Percentiles rank a stretch among this genome's conserved stretches.
phyloP scores from a whole-genome alignment of 2,329 filamentous ascomycete species.

The Hymenoscyphus albidus region DNA sequence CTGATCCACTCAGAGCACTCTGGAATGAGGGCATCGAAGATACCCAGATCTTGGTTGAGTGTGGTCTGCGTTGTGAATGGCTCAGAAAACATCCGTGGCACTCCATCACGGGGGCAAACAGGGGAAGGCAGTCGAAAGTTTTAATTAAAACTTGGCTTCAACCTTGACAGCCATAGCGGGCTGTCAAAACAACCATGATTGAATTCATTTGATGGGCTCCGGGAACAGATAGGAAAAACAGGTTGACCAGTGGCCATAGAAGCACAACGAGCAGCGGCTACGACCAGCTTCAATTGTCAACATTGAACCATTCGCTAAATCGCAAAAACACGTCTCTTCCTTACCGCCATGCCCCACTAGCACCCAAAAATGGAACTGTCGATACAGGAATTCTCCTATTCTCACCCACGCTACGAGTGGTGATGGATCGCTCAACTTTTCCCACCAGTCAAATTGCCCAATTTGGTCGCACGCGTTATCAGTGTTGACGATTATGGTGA shows the following conservation, averaged over 20 bases:
- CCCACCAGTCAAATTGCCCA: slow-evolving; percentile 13
- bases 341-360: background rate
- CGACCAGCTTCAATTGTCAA: background rate
- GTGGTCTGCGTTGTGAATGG: slow-evolving; percentile 12
- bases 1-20: slow-evolving; percentile 27
- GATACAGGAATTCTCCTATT: background rate
- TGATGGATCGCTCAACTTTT: background rate
- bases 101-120: slow-evolving; percentile 18
- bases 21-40: slow-evolving; percentile 7
- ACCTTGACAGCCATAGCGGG: background rate
- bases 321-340: background rate
- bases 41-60: slow-evolving; percentile 14
- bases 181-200: slow-evolving; percentile 3
- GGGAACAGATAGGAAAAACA: background rate
- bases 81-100: background rate
- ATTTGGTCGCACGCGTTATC: slow-evolving; percentile 5
- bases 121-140: slow-evolving; percentile 12
- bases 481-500: background rate
- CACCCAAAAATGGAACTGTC: background rate
- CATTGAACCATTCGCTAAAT: background rate
- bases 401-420: background rate
- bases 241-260: background rate
- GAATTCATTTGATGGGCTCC: background rate
- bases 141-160: background rate
- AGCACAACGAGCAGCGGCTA: background rate